Evolutionary conservation across 805 yeast genomes (phyloP).

Genomic region (Lachancea meyersii): DNA sequence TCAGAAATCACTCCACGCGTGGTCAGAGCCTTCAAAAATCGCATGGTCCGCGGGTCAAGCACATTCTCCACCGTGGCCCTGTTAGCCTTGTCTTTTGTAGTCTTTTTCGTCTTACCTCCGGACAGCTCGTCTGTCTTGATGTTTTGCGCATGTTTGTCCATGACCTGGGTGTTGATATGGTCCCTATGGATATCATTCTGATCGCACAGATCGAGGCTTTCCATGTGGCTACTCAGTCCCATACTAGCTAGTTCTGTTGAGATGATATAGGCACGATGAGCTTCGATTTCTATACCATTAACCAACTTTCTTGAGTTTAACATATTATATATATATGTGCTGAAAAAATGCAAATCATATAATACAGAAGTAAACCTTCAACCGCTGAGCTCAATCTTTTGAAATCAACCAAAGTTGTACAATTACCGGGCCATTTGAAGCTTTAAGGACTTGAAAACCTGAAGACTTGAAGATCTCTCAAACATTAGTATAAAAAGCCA

Average conservation of each 20-base stretch:
- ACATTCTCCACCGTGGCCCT: slow-evolving; percentile 97
- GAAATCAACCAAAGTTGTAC: too few relatives aligned
- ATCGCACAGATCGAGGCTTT: slow-evolving; percentile 13
- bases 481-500: neutral
- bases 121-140: slow-evolving; percentile 59
- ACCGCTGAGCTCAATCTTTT: too few relatives aligned
- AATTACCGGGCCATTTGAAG: too few relatives aligned
- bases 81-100: slow-evolving; percentile 76
- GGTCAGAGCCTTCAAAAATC: slow-evolving; percentile 73
- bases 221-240: slow-evolving; percentile 23
- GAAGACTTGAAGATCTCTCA: too few relatives aligned
- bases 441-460: too few relatives aligned
- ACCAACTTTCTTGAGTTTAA: neutral
- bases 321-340: too few relatives aligned
- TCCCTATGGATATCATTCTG: slow-evolving; percentile 12
- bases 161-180: slow-evolving; percentile 43
- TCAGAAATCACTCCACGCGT: slow-evolving; percentile 77
- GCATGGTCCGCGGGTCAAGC: slow-evolving; percentile 86
- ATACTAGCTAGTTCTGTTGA: neutral
- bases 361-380: too few relatives aligned
- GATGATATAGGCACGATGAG: slow-evolving; percentile 1
- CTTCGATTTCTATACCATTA: neutral
- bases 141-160: slow-evolving; percentile 56
- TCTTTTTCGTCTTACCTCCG: slow-evolving; percentile 50
- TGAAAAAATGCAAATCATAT: too few relatives aligned